Evolutionary conservation across 2,329 filamentous ascomycete species (phyloP).

Genomic region (Colletotrichum liriopes): DNA sequence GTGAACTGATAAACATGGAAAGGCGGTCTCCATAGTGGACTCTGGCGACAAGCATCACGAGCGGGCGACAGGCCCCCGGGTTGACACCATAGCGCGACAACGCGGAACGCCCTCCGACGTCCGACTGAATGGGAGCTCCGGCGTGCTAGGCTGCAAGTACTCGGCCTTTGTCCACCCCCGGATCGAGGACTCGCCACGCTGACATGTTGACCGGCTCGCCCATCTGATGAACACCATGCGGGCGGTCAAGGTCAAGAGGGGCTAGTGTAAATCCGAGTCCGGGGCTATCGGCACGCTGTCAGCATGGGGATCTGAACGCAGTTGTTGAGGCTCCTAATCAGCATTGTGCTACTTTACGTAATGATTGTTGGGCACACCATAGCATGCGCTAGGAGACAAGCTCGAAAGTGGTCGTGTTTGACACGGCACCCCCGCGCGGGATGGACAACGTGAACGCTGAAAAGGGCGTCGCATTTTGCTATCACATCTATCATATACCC

Average conservation of each 20-base stretch:
- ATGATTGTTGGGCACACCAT: not conserved
- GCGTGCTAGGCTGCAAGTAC: not conserved
- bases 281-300: too few relatives aligned
- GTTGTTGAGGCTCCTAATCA: not conserved
- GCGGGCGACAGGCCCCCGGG: not conserved
- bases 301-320: not conserved
- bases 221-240: not conserved
- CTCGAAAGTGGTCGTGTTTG: not conserved
- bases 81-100: too few relatives aligned
- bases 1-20: not conserved
- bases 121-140: not conserved
- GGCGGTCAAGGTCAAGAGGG: not conserved
- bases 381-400: not conserved
- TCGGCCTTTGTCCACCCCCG: not conserved
- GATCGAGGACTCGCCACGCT: not conserved
- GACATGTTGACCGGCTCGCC: not conserved
- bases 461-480: not conserved
- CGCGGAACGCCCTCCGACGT: not conserved
- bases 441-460: not conserved
- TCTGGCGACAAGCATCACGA: not conserved
- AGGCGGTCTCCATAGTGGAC: not conserved
- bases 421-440: not conserved
- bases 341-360: not conserved
- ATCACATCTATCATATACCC: constrained; percentile 4
- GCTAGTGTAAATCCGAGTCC: too few relatives aligned